Percentiles rank a stretch among this genome's conserved stretches.
phyloP scores from a whole-genome alignment of 495 filamentous ascomycete species.

The Cetradonia linearis region DNA sequence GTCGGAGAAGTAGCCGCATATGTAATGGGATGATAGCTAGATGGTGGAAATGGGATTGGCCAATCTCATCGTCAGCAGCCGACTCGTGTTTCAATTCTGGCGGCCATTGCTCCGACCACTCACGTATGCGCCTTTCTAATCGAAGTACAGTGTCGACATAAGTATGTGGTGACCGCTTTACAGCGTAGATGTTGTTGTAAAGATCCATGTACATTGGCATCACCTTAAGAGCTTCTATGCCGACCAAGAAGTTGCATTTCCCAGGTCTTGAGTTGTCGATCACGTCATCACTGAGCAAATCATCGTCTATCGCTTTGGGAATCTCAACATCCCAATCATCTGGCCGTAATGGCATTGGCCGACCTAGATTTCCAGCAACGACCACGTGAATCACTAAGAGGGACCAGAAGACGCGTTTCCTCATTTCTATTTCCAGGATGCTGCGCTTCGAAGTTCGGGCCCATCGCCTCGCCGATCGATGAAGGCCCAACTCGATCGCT shows the following conservation, averaged over 20 bases:
- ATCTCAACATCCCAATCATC: conserved; percentile 70
- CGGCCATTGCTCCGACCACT: conserved; percentile 49
- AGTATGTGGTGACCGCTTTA: conserved; percentile 43
- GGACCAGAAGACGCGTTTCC: conserved; percentile 69
- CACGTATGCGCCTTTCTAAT: conserved; percentile 50
- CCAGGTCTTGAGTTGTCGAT: conserved; percentile 40
- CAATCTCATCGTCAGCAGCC: conserved; percentile 38
- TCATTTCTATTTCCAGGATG: conserved; percentile 54
- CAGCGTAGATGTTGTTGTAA: conserved; percentile 59
- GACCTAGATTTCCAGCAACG: conserved; percentile 61
- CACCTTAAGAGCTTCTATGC: conserved; percentile 49
- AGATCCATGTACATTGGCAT: conserved; percentile 57
- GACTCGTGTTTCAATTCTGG: conserved; percentile 37
- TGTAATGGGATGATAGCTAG: conserved; percentile 39
- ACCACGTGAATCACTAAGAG: conserved; percentile 51
- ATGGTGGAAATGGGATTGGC: conserved; percentile 39
- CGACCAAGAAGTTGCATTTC: conserved; percentile 55
- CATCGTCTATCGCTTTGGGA: conserved; percentile 57
- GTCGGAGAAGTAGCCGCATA: conserved; percentile 47
- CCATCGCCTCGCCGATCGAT: conserved; percentile 58
- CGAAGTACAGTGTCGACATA: conserved; percentile 53
- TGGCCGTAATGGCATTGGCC: conserved; percentile 59
- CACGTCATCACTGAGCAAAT: conserved; percentile 34
- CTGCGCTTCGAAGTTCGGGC: conserved; percentile 39
- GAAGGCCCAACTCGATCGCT: conserved; percentile 62